A percentile compares a stretch with the other conserved stretches of the same genome.
Evolutionary conservation across 176 grass and related monocot genomes (phyloP).

Genomic region (Tillandsia fasciculata): DNA sequence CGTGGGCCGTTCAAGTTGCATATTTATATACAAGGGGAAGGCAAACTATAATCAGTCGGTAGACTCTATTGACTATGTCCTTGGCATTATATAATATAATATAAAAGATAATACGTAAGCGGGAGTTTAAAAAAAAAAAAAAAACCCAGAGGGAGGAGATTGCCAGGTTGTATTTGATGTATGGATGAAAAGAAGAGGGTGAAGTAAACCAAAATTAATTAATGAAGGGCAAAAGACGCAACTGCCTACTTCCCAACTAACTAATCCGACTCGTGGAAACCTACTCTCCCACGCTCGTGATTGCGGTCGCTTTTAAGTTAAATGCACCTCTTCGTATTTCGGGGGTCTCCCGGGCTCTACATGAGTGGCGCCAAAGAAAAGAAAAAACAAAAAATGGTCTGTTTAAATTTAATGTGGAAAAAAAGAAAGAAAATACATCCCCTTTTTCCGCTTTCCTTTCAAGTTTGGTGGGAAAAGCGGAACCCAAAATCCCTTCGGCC

Average conservation of each 20-base stretch:
- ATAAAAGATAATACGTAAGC: too few relatives aligned
- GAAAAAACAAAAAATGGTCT: neutral
- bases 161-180: neutral
- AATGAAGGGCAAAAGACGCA: slow-evolving; percentile 20
- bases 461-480: slow-evolving; percentile 23
- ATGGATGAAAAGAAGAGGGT: neutral
- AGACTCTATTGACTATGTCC: too few relatives aligned
- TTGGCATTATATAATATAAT: too few relatives aligned
- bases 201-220: slow-evolving; percentile 22
- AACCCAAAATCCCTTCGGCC: neutral
- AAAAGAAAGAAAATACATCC: too few relatives aligned
- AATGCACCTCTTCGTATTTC: neutral
- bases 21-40: too few relatives aligned
- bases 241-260: slow-evolving; percentile 33
- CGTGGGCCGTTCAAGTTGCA: too few relatives aligned
- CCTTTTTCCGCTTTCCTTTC: too few relatives aligned
- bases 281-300: slow-evolving; percentile 22
- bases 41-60: too few relatives aligned
- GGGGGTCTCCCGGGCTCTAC: neutral
- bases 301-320: slow-evolving; percentile 22
- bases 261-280: slow-evolving; percentile 25
- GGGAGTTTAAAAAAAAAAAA: too few relatives aligned
- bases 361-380: neutral
- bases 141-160: neutral
- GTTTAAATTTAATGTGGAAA: neutral